Conservation (phyloP, 345 rosid species). For the Physaria fendleri region DNA sequence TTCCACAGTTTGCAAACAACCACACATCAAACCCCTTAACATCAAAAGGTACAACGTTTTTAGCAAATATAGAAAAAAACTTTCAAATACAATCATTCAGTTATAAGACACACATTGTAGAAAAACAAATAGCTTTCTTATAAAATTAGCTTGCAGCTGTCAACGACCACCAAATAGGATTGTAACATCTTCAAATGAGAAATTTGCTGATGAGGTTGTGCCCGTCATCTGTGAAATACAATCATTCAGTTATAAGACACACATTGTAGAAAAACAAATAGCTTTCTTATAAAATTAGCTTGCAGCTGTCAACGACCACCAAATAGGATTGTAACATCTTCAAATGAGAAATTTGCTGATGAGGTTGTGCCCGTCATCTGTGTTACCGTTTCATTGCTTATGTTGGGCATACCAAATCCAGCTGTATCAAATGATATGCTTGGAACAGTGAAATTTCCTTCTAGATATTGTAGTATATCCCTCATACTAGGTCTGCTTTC, state of each 20-base stretch:
- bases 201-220: constrained; percentile 15
- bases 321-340: constrained; percentile 6
- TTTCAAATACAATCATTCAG: background rate
- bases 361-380: background rate
- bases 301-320: too few species aligned
- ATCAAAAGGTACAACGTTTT: background rate
- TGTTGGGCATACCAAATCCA: too few species aligned
- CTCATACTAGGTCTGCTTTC: constrained; percentile 26
- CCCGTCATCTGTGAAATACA: background rate
- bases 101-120: background rate
- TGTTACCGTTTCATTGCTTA: constrained; percentile 20
- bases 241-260: too few species aligned
- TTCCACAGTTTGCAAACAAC: background rate
- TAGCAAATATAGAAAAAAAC: background rate
- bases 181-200: constrained; percentile 16
- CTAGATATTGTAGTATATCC: constrained; percentile 33
- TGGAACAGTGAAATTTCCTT: constrained; percentile 10
- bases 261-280: too few species aligned
- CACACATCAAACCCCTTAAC: background rate
- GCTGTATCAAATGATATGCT: constrained; percentile 7
- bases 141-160: constrained; percentile 2
- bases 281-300: too few species aligned
- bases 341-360: too few species aligned
- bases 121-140: background rate
- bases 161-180: constrained; percentile 17